These are phyloP conservation scores for Cerioporus squamosus DNA, from an alignment of 1,284 basidiomycete genomes.

Conservation along the genomic window DNA sequence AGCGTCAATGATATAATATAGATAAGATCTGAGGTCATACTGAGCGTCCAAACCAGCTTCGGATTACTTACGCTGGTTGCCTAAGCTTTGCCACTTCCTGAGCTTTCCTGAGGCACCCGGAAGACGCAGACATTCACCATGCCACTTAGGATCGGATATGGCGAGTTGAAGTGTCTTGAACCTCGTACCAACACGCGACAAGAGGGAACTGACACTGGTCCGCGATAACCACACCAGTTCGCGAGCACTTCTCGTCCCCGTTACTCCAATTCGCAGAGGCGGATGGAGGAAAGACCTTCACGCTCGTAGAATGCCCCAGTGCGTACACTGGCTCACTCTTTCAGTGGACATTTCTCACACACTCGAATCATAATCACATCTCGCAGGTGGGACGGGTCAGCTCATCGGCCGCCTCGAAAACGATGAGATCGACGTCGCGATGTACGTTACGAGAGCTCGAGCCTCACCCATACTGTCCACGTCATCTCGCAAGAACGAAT, in stretches of 20 bases:
- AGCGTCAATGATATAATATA: no score
- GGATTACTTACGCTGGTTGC: neutral
- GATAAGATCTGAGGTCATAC: slow-evolving; percentile 13
- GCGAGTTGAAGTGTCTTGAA: slow-evolving; percentile 13
- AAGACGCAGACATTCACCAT: slow-evolving; percentile 8
- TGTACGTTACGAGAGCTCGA: slow-evolving; percentile 50
- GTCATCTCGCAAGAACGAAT: neutral
- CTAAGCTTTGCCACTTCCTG: neutral
- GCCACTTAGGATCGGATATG: slow-evolving; percentile 37
- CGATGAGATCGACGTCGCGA: slow-evolving; percentile 88
- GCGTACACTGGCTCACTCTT: slow-evolving; percentile 24
- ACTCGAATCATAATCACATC: neutral
- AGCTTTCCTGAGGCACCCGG: no score
- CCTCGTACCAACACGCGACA: neutral
- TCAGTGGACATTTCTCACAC: neutral
- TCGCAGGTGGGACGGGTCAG: slow-evolving; percentile 88
- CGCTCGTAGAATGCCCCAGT: slow-evolving; percentile 91
- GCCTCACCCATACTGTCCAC: neutral
- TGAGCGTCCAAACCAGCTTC: no score
- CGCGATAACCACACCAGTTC: slow-evolving; percentile 48
- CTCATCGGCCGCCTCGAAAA: slow-evolving; percentile 83
- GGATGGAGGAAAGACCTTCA: slow-evolving; percentile 75
- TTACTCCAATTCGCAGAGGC: slow-evolving; percentile 75
- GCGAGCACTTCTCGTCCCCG: slow-evolving; percentile 92
- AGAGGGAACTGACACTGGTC: neutral